Conservation (phyloP, 176 grass and related monocot genomes). For the Phragmites australis region DNA sequence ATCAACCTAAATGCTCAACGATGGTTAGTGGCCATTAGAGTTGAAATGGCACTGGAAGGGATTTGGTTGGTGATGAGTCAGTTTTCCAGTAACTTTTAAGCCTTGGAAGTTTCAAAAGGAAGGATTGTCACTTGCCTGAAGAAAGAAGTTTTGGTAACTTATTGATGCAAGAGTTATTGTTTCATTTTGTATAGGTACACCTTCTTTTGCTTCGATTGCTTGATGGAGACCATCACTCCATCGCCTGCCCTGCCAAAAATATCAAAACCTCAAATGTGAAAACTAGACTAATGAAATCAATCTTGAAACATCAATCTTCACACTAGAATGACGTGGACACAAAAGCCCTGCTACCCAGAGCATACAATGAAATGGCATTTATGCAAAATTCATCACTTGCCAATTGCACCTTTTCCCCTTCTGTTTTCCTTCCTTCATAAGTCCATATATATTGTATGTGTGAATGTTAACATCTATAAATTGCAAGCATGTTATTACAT, state of each 20-base stretch:
- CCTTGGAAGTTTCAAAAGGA: slow-evolving; percentile 15
- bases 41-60: neutral
- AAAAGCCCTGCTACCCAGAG: slow-evolving; percentile 1
- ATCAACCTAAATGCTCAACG: slow-evolving; percentile 22
- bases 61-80: neutral
- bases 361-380: slow-evolving; percentile 12
- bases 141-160: slow-evolving; percentile 99
- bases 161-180: slow-evolving; percentile 97
- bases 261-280: slow-evolving; percentile 28
- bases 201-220: slow-evolving; percentile 98
- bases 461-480: neutral
- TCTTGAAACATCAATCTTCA: neutral
- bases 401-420: neutral
- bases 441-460: neutral
- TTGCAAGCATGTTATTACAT: neutral
- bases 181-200: slow-evolving; percentile 93
- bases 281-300: slow-evolving; percentile 3
- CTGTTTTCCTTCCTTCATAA: neutral
- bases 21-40: neutral
- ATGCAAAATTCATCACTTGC: slow-evolving; percentile 5
- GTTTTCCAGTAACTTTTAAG: neutral
- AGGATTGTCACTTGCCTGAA: slow-evolving; percentile 61
- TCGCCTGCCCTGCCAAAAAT: slow-evolving; percentile 77
- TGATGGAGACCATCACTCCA: slow-evolving; percentile 99
- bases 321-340: neutral